Conservation (phyloP, 352 stramenopile species). For the Discostella stelligera region DNA sequence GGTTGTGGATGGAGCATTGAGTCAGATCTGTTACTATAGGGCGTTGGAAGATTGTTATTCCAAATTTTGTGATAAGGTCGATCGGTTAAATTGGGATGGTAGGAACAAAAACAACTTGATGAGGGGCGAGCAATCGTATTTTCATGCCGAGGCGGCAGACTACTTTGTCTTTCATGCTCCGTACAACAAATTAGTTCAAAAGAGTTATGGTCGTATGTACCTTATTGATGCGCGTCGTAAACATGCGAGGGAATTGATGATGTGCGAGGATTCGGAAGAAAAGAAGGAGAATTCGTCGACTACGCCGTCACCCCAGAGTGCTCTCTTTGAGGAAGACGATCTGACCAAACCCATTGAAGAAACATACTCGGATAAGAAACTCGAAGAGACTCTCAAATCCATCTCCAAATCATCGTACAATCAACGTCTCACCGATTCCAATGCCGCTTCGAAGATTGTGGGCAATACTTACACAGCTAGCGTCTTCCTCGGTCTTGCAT, state of each 20-base stretch:
- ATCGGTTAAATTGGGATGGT: slow-evolving; percentile 22
- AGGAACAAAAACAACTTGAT: neutral
- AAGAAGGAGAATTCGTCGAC: slow-evolving; percentile 47
- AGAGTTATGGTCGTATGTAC: slow-evolving; percentile 90
- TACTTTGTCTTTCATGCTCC: slow-evolving; percentile 96
- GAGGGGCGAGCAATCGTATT: slow-evolving; percentile 27
- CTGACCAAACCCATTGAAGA: slow-evolving; percentile 85
- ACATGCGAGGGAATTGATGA: slow-evolving; percentile 17
- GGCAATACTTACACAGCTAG: slow-evolving; percentile 97
- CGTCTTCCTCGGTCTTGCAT: slow-evolving; percentile 94
- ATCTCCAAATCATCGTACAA: slow-evolving; percentile 84
- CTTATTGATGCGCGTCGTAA: slow-evolving; percentile 80
- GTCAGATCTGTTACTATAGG: slow-evolving; percentile 92
- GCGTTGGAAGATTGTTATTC: slow-evolving; percentile 94
- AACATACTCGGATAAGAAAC: slow-evolving; percentile 88
- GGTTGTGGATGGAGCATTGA: slow-evolving; percentile 91
- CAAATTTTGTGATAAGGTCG: slow-evolving; percentile 78
- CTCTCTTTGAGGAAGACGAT: slow-evolving; percentile 80
- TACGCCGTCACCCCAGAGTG: slow-evolving; percentile 19
- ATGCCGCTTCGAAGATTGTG: slow-evolving; percentile 85
- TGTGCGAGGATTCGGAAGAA: slow-evolving; percentile 44
- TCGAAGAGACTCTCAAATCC: slow-evolving; percentile 88
- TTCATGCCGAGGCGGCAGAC: slow-evolving; percentile 85
- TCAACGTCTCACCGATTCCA: slow-evolving; percentile 85
- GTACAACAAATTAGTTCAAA: slow-evolving; percentile 99